Percentiles rank a stretch among this genome's conserved stretches.
These are phyloP conservation scores for Keithomyces neogunnii DNA, from an alignment of 2,329 filamentous ascomycete species.

Conservation along the genomic window DNA sequence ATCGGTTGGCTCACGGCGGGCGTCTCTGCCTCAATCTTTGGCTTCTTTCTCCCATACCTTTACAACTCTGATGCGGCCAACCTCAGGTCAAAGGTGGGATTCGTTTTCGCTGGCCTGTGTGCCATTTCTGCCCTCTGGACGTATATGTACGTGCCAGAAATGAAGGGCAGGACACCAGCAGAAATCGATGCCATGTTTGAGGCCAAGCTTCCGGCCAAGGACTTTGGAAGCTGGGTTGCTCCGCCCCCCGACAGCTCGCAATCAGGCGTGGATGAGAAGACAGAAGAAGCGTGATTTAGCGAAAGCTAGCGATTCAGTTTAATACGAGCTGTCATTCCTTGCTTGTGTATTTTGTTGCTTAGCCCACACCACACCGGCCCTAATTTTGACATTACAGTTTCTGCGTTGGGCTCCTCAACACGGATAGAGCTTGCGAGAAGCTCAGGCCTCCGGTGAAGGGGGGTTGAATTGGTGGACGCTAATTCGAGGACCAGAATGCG, in stretches of 20 bases:
- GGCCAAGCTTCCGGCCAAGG: slow-evolving; percentile 13
- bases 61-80: slow-evolving; percentile 24
- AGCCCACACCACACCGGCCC: too few relatives aligned
- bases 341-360: too few relatives aligned
- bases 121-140: slow-evolving; percentile 24
- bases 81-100: slow-evolving; percentile 31
- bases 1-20: slow-evolving; percentile 33
- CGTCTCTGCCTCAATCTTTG: slow-evolving; percentile 31
- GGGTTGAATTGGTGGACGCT: too few relatives aligned
- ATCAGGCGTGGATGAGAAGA: neutral
- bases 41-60: slow-evolving; percentile 39
- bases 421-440: too few relatives aligned
- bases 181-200: slow-evolving; percentile 38
- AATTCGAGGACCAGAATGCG: too few relatives aligned
- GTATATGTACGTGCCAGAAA: slow-evolving; percentile 42
- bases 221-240: slow-evolving; percentile 12
- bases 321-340: too few relatives aligned
- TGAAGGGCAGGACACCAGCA: slow-evolving; percentile 35
- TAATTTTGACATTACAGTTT: too few relatives aligned
- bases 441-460: too few relatives aligned
- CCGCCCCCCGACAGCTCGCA: neutral
- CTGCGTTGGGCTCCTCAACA: too few relatives aligned
- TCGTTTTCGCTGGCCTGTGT: slow-evolving; percentile 29
- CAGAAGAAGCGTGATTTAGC: neutral
- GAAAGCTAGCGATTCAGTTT: too few relatives aligned